A percentile compares a stretch with the other conserved stretches of the same genome.
Evolutionary conservation across 2,329 filamentous ascomycete species (phyloP).

Genomic region (Penicillium sclerotigenum): DNA sequence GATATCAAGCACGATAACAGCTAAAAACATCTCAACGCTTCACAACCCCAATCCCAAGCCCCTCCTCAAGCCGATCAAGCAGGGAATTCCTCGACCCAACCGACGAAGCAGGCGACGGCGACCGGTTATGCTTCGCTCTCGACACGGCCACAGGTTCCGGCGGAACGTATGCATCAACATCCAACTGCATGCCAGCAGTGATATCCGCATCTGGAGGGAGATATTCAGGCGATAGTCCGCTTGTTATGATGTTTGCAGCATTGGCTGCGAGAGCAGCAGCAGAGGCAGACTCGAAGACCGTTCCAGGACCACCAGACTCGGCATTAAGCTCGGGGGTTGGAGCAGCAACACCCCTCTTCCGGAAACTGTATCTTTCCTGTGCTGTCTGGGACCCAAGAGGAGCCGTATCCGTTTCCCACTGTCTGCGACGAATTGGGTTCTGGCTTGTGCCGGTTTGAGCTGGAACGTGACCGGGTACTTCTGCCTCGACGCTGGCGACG

Average conservation of each 20-base stretch:
- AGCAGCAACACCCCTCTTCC: background rate
- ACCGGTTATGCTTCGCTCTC: background rate
- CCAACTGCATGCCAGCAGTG: background rate
- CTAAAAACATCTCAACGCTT: constrained; percentile 7
- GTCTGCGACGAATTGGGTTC: background rate
- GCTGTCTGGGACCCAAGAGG: background rate
- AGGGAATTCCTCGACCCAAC: constrained; percentile 15
- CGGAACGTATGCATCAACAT: background rate
- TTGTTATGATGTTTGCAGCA: background rate
- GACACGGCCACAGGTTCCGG: background rate
- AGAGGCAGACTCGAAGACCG: background rate
- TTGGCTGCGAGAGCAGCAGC: background rate
- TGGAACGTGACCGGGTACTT: too few species aligned
- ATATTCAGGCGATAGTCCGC: background rate
- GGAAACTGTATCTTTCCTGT: background rate
- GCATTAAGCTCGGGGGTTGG: background rate
- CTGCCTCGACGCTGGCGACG: background rate
- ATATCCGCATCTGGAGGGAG: background rate
- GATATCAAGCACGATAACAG: background rate
- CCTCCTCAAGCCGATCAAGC: constrained; percentile 22
- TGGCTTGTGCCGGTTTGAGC: background rate
- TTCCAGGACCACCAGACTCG: background rate
- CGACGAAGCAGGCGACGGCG: constrained; percentile 11
- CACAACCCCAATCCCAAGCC: constrained; percentile 18
- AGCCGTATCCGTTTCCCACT: too few species aligned